These are phyloP conservation scores for Globisporangium echinulatum DNA, from an alignment of 352 stramenopile species.

Conservation along the genomic window DNA sequence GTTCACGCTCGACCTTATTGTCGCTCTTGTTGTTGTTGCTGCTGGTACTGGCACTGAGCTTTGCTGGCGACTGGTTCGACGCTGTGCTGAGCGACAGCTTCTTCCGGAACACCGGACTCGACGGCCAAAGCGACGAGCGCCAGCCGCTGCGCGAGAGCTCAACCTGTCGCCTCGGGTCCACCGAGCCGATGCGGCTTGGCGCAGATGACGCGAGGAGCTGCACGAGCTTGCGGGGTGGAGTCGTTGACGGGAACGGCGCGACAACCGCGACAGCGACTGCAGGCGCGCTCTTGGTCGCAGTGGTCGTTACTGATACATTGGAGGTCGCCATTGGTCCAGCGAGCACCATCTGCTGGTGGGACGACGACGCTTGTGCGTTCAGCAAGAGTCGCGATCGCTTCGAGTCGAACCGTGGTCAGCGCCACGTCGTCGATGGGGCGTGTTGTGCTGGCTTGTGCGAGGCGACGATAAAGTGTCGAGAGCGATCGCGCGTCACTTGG, in stretches of 20 bases:
- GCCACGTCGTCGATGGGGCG: no score
- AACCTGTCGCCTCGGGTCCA: constrained; percentile 13
- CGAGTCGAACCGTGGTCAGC: no score
- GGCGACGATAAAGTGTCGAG: no score
- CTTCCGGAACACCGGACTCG: constrained; percentile 22
- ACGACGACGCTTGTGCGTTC: no score
- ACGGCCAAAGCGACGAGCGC: constrained; percentile 31
- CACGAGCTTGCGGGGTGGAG: constrained; percentile 2
- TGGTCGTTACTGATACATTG: no score
- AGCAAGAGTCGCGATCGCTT: no score
- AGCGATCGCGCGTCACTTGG: no score
- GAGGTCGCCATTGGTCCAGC: no score
- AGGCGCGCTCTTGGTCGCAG: no score
- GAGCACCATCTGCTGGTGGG: no score
- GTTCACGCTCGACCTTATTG: constrained; percentile 11
- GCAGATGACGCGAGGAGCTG: constrained; percentile 9
- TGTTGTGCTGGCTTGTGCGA: no score
- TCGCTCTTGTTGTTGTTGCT: constrained; percentile 18
- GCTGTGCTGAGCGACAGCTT: constrained; percentile 21
- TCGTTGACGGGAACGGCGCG: background rate
- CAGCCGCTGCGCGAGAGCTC: constrained; percentile 20
- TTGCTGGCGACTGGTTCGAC: background rate
- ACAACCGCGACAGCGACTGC: background rate
- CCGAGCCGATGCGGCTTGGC: constrained; percentile 1
- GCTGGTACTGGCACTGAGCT: constrained; percentile 3